phyloP scores from a whole-genome alignment of 192 early-diverging fungal genomes.

The Rhizophagus clarus region DNA sequence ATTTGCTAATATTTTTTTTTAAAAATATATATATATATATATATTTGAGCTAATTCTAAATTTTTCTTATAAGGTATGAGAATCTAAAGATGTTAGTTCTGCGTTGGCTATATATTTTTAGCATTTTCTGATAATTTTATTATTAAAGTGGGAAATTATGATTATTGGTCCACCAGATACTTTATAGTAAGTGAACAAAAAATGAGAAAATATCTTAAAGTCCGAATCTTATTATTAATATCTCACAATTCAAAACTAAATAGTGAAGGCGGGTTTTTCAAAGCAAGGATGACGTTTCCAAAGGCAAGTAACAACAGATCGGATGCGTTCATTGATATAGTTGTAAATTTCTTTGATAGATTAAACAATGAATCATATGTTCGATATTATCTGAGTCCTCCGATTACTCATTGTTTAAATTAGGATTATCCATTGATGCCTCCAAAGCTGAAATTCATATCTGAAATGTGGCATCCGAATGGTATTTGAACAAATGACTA shows the following conservation, averaged over 20 bases:
- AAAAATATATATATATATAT: too few relatives aligned
- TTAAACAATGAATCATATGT: not conserved
- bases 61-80: not conserved
- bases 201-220: not conserved
- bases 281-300: conserved; percentile 74
- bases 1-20: too few relatives aligned
- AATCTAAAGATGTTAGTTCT: not conserved
- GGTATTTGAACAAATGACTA: conserved; percentile 39
- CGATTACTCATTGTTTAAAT: conserved; percentile 36
- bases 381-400: too few relatives aligned
- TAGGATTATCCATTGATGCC: conserved; percentile 84
- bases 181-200: conserved; percentile 64
- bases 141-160: conserved; percentile 81
- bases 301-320: conserved; percentile 33
- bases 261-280: conserved; percentile 95
- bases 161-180: conserved; percentile 89
- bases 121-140: not conserved
- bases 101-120: not conserved
- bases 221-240: not conserved
- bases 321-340: too few relatives aligned
- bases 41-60: not conserved
- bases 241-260: not conserved
- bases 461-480: conserved; percentile 95
- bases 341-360: too few relatives aligned
- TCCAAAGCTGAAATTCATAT: conserved; percentile 83